Evolutionary conservation across 441 rosid genomes (phyloP), one percentile per base, ranked within the genome.

Genomic region (Metrosideros polymorpha): DNA sequence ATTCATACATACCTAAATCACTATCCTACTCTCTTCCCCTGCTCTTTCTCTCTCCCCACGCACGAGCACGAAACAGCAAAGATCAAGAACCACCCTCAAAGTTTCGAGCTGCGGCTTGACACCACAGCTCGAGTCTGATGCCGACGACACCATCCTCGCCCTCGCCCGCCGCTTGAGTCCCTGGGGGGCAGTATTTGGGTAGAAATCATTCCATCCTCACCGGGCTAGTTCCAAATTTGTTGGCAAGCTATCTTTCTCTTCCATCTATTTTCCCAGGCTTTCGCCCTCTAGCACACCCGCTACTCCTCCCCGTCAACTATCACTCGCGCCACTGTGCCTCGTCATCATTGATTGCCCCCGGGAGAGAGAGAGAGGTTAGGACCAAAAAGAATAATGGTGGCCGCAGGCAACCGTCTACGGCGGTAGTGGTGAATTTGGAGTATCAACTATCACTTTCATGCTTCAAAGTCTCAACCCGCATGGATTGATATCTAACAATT

Each of bases 101-200:
- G 9, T 71, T 19, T 71, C 22, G 39, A 22, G n/a, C 79, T 0
- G 17, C 27, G 1, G 4, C 79, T 5, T n/a, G 1, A 63, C 76
- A 0, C 2, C 25, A 7, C 2, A 4, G 25, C 27, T 6, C 24
- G 0, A 0, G 10, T 24, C 4, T 0, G 3, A 30, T 8, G 24
- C 42, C 8, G 56, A 22, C 56, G 4, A 53, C 56, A 22, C 13
- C 66, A 13, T n/a, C 66, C 18, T 57, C 71, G 9, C 6, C 39
- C 39, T 29, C 15, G 39, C 71, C 24, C 3, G 0, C 17, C 24
- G 5, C 42, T 5, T 24, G 6, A 61, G 10, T 2, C 42, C 42
- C 42, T 30, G 30, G 42, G 75, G 42, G 17, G 8, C 3, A 12
- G 3, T 63, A 30, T 42, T 30, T 30, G 42, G 42, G 75, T 63